Base-by-base conservation (phyloP, 1,284 basidiomycete species). In the Peniophora sp. region DNA sequence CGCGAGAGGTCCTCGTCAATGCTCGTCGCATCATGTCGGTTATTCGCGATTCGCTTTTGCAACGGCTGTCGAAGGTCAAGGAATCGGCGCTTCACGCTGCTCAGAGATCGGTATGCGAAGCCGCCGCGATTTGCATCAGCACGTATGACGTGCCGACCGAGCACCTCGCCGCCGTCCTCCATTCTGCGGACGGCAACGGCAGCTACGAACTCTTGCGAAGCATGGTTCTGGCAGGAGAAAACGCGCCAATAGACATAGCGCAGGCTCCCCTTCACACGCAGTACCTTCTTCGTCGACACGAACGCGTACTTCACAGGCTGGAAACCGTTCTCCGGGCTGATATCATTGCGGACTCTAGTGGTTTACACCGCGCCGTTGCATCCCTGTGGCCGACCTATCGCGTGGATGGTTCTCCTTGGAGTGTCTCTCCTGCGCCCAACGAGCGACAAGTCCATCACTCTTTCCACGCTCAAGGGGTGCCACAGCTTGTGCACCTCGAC, bases 401-500 rank as follows among this genome's bases (percentile, higher is more conserved):
- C 19, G 8, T 16, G 27, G 12, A 32, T 32, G 27, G 27, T n/a
- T n/a, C n/a, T 6, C 27, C 6, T 5, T 32, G 27, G 27, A 12
- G 5, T 32, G 27, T 12, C 27, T 12, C 12, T 5, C 6, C 5
- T 5, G 27, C 27, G 6, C 27, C 27, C 5, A 12, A 5, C 12
- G 27, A 32, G 12, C 27, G 27, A 12, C 27, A 32, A 32, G 6
- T 32, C 6, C 12, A 5, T 6, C 12, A 12, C 27, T 32, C 27
- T 5, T 12, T 32, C 5, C n/a, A n/a, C n/a, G n/a, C n/a, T n/a
- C n/a, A n/a, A 12, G 27, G 12, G 27, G 27, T 32, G 27, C 27
- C n/a, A 12, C 52, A 2, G 63, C 66, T 24, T 22, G 11, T 5
- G 0, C 64, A 71, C 50, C 54, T 72, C 16, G 66, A 79, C 49